Evolutionary conservation across 371 early-diverging fungal species (phyloP).

Genomic region (Mucor mucedo): DNA sequence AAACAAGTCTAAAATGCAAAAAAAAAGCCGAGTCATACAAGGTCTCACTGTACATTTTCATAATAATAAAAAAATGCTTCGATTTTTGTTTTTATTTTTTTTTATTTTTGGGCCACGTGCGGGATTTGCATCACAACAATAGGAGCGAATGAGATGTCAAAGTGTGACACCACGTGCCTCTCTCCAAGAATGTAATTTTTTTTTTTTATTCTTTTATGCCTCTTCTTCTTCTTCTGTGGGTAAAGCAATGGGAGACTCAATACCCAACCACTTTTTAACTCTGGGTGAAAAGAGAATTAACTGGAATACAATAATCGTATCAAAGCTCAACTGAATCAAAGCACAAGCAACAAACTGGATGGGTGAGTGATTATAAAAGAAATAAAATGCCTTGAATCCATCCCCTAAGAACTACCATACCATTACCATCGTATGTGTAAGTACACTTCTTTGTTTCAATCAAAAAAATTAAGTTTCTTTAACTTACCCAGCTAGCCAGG

Average conservation of each 20-base stretch:
- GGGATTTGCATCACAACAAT: not conserved
- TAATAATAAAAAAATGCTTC: no score
- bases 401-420: conserved; percentile 66
- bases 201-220: not conserved
- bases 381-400: conserved; percentile 69
- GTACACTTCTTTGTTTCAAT: no score
- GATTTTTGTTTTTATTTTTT: not conserved
- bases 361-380: conserved; percentile 56
- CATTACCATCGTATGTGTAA: no score
- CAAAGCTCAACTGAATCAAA: conserved; percentile 63
- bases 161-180: conserved; percentile 14
- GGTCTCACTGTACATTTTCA: no score
- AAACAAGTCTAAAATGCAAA: not conserved
- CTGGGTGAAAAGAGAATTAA: conserved; percentile 52
- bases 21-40: no score
- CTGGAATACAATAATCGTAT: conserved; percentile 60
- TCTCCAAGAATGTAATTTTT: not conserved
- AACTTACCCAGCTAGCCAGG: conserved; percentile 50
- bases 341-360: conserved; percentile 71
- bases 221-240: not conserved
- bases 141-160: conserved; percentile 7
- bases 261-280: conserved; percentile 36
- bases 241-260: not conserved
- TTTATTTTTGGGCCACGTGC: not conserved
- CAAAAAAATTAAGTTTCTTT: no score